Percentiles rank a stretch among this genome's conserved stretches.
Evolutionary conservation across 2,329 filamentous ascomycete genomes (phyloP).

Genomic region (Aspergillus pseudotamarii): DNA sequence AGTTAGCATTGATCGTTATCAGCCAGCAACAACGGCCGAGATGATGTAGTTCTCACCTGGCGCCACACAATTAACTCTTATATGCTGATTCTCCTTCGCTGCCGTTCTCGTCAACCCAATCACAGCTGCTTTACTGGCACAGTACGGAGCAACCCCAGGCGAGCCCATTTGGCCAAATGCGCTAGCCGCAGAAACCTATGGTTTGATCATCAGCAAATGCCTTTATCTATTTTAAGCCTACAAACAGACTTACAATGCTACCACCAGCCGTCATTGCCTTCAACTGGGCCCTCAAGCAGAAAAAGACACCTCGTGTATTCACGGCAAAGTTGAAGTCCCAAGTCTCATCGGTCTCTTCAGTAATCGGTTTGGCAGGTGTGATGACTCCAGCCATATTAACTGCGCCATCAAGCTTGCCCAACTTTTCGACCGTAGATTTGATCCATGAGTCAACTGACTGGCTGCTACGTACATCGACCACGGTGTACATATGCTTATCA

Average conservation of each 20-base stretch:
- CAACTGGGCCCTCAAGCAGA: slow-evolving; percentile 22
- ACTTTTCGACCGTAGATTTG: neutral
- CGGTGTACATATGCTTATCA: neutral
- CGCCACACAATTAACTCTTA: slow-evolving; percentile 35
- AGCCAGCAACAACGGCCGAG: neutral
- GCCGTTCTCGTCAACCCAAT: slow-evolving; percentile 48
- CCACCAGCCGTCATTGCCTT: slow-evolving; percentile 20
- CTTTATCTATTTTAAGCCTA: accelerated
- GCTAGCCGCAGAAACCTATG: slow-evolving; percentile 1
- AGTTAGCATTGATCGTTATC: neutral
- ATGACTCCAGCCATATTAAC: slow-evolving; percentile 6
- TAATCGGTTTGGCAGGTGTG: neutral
- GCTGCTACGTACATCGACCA: neutral
- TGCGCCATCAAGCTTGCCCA: slow-evolving; percentile 6
- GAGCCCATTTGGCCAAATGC: slow-evolving; percentile 1
- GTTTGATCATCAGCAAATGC: accelerated
- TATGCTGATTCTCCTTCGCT: slow-evolving; percentile 37
- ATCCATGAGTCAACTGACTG: slow-evolving; percentile 1
- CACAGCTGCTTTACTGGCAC: slow-evolving; percentile 48
- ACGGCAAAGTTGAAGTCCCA: slow-evolving; percentile 10
- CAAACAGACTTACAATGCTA: slow-evolving; percentile 41
- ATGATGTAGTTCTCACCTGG: neutral
- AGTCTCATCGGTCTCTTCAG: neutral
- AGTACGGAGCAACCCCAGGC: slow-evolving; percentile 37
- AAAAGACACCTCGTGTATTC: slow-evolving; percentile 20